These are phyloP conservation scores for Epichloe festucae DNA, from an alignment of 2,329 filamentous ascomycete genomes.

Conservation along the genomic window DNA sequence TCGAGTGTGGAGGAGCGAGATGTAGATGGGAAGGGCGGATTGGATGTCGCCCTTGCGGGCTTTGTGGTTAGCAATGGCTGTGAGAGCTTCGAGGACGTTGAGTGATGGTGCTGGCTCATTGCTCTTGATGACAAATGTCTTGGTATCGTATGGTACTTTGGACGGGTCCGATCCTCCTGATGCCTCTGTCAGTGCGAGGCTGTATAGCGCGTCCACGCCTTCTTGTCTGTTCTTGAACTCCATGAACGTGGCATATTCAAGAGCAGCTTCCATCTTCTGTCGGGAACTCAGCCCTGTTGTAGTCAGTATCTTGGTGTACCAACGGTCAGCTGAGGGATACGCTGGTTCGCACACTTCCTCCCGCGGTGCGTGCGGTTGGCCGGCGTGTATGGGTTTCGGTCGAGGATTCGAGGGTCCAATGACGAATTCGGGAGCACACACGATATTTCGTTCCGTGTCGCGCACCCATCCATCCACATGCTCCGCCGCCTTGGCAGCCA, in stretches of 20 bases:
- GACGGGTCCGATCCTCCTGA: conserved; percentile 36
- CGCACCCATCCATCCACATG: conserved; percentile 67
- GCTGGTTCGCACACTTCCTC: conserved; percentile 65
- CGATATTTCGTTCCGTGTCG: conserved; percentile 51
- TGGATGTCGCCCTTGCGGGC: conserved; percentile 55
- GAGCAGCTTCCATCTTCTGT: conserved; percentile 68
- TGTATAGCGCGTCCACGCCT: conserved; percentile 59
- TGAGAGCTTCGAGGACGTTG: conserved; percentile 65
- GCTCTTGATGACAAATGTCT: conserved; percentile 53
- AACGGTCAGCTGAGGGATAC: conserved; percentile 58
- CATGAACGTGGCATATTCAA: conserved; percentile 76
- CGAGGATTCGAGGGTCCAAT: conserved; percentile 73
- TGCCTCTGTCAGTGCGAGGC: conserved; percentile 65
- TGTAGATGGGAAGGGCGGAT: conserved; percentile 66
- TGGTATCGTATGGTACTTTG: conserved; percentile 37
- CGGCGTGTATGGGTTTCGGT: conserved; percentile 58
- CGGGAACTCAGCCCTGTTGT: conserved; percentile 66
- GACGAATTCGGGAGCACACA: conserved; percentile 62
- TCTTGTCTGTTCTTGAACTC: conserved; percentile 59
- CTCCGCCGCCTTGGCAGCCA: conserved; percentile 63
- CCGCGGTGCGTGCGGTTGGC: conserved; percentile 47
- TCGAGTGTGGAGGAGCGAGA: conserved; percentile 71
- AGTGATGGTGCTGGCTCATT: conserved; percentile 45
- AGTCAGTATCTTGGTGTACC: conserved; percentile 71
- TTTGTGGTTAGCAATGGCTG: conserved; percentile 65